Conservation (phyloP, 129 eudicot species). For the Apium graveolens region DNA sequence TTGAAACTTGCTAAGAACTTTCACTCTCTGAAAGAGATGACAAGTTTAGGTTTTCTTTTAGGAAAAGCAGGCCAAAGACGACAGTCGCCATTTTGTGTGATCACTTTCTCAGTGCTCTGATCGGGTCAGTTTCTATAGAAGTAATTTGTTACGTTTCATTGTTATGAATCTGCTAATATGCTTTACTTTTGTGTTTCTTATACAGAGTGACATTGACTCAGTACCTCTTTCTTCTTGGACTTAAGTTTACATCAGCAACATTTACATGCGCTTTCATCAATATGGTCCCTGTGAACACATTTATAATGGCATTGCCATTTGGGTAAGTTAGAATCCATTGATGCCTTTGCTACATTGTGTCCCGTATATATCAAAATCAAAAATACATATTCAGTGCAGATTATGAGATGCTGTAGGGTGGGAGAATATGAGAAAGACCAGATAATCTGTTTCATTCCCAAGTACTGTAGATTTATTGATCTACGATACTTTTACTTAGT, state of each 20-base stretch:
- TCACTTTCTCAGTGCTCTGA: conserved; percentile 44
- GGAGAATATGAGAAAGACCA: background rate
- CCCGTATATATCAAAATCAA: background rate
- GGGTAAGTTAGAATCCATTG: conserved; percentile 23
- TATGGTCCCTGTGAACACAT: conserved; percentile 47
- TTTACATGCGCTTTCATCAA: conserved; percentile 50
- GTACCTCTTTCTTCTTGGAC: conserved; percentile 44
- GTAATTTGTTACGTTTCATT: background rate
- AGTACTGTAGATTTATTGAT: background rate
- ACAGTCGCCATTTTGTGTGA: conserved; percentile 31
- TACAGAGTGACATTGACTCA: conserved; percentile 46
- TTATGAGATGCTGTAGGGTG: background rate
- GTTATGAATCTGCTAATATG: background rate
- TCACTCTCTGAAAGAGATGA: background rate
- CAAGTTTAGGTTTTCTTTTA: conserved; percentile 12
- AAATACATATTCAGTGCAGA: background rate
- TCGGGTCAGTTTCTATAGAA: conserved; percentile 36
- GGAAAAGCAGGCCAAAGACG: conserved; percentile 33
- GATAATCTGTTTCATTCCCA: background rate
- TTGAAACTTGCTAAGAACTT: background rate
- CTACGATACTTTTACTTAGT: background rate
- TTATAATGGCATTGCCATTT: conserved; percentile 38
- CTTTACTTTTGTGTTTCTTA: background rate
- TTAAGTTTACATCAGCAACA: conserved; percentile 46
- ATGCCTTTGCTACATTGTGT: background rate